Evolutionary conservation across 176 grass and related monocot species (phyloP).

Genomic region (Aechmea fasciata): DNA sequence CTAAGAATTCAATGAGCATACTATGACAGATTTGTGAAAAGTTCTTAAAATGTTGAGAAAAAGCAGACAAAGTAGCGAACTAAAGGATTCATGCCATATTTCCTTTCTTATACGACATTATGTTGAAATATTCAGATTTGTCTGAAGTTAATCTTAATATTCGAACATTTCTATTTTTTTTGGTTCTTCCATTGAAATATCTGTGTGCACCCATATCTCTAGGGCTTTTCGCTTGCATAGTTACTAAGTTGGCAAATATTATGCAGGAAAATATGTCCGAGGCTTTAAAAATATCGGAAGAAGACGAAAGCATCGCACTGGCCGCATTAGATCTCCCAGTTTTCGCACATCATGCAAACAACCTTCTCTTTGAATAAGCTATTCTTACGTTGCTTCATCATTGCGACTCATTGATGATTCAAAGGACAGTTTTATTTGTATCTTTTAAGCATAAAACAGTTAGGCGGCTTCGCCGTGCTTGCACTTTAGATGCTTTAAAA

Average conservation of each 20-base stretch:
- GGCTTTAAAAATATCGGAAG: conserved; percentile 37
- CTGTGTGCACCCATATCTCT: neutral
- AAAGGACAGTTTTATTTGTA: neutral
- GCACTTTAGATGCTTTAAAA: too few species aligned
- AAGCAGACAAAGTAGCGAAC: neutral
- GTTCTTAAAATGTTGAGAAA: neutral
- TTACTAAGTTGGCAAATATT: neutral
- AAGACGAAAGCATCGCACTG: conserved; percentile 50
- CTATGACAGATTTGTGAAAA: too few species aligned
- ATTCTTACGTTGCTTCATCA: neutral
- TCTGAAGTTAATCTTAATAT: too few species aligned
- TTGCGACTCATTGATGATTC: neutral
- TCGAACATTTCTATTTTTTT: neutral
- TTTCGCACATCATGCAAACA: conserved; percentile 12
- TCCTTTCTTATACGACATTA: too few species aligned
- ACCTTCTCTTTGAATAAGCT: neutral
- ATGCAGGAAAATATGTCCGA: conserved; percentile 48
- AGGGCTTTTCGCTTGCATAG: neutral
- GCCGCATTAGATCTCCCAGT: conserved; percentile 22
- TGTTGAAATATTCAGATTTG: too few species aligned
- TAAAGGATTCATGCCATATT: neutral
- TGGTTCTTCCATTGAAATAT: neutral
- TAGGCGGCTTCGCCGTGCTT: too few species aligned
- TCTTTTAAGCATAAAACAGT: neutral
- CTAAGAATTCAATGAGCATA: too few species aligned